Percentiles rank a stretch among this genome's conserved stretches.
Evolutionary conservation across 208 protist species (phyloP).

Genomic region (Tritrichomonas foetus): DNA sequence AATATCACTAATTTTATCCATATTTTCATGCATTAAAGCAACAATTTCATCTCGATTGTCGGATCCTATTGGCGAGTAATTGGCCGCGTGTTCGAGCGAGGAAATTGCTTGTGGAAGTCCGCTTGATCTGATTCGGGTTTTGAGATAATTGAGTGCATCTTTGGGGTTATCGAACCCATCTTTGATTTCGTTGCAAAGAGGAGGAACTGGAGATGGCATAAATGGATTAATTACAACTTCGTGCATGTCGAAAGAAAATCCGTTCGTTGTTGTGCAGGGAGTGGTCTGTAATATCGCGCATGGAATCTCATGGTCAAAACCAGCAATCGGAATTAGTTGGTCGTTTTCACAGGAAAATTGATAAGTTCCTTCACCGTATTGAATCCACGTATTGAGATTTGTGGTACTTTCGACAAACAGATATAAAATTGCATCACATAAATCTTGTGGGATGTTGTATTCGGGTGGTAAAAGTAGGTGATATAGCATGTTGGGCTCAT

Average conservation of each 20-base stretch:
- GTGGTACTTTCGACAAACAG: background rate
- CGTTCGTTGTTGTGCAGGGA: background rate
- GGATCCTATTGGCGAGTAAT: background rate
- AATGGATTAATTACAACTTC: slow-evolving; percentile 16
- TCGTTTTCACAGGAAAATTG: background rate
- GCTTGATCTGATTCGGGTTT: background rate
- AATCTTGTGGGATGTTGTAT: background rate
- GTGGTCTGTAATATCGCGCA: background rate
- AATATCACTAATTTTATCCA: slow-evolving; percentile 15
- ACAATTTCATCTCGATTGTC: background rate
- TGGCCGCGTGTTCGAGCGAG: background rate
- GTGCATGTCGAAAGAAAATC: slow-evolving; percentile 11
- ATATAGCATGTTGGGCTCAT: background rate
- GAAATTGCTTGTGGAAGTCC: background rate
- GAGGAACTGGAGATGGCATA: slow-evolving; percentile 22
- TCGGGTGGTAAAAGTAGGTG: slow-evolving; percentile 3
- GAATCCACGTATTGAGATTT: background rate
- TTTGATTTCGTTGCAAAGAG: slow-evolving; percentile 2
- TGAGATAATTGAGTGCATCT: background rate
- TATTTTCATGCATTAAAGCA: background rate
- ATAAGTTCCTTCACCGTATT: background rate
- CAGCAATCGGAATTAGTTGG: background rate
- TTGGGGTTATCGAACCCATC: background rate
- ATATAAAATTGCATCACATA: background rate
- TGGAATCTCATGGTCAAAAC: background rate